Conservation (phyloP, 2,329 filamentous ascomycete genomes). For the Fusarium chlamydosporum region DNA sequence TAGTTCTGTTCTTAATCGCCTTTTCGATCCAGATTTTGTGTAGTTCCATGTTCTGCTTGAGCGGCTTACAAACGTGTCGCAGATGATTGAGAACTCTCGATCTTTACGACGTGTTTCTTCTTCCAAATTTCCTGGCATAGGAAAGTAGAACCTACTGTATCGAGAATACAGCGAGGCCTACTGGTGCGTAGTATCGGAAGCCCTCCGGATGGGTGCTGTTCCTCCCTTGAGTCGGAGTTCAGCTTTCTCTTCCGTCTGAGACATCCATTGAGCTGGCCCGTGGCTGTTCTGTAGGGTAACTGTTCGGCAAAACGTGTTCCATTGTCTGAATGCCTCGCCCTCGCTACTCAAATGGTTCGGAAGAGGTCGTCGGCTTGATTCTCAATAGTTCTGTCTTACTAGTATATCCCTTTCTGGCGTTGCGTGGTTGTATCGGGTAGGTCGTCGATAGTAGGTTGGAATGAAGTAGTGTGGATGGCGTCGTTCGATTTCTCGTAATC, state of each 20-base stretch:
- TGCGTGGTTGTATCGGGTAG: slow-evolving; percentile 2
- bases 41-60: not conserved
- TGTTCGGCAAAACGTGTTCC: slow-evolving; percentile 2
- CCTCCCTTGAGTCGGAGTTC: slow-evolving; percentile 19
- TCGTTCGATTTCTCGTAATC: not conserved
- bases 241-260: slow-evolving; percentile 16
- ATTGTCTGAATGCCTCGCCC: slow-evolving; percentile 16
- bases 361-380: not conserved
- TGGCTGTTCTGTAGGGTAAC: slow-evolving; percentile 25
- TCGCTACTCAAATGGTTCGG: slow-evolving; percentile 1
- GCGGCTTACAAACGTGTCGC: slow-evolving; percentile 1
- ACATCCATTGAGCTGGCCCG: slow-evolving; percentile 9
- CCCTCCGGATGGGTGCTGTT: not conserved
- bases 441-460: slow-evolving; percentile 16
- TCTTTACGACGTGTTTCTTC: not conserved
- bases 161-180: not conserved
- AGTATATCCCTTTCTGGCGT: slow-evolving; percentile 4
- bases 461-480: slow-evolving; percentile 8
- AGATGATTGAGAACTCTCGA: slow-evolving; percentile 6
- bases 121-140: not conserved
- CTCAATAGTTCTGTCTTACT: slow-evolving; percentile 20
- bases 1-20: slow-evolving; percentile 4
- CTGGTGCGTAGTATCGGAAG: not conserved
- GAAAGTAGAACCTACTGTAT: not conserved
- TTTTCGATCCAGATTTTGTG: not conserved